A percentile compares a stretch with the other conserved stretches of the same genome.
These are phyloP conservation scores for Cnidoscolus chayamansa DNA, from an alignment of 441 rosid genomes.

Conservation along the genomic window DNA sequence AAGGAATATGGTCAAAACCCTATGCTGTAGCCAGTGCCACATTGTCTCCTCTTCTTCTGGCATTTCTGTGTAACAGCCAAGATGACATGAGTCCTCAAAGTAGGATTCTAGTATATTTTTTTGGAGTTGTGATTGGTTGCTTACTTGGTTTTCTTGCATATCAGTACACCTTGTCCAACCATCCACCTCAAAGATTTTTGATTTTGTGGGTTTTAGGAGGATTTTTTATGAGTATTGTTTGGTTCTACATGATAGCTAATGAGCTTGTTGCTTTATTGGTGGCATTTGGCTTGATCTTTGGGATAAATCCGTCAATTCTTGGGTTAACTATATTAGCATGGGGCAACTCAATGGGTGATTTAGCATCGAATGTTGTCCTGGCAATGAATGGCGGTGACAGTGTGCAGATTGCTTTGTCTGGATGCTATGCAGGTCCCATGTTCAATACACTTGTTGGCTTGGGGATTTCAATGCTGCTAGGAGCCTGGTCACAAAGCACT, in stretches of 20 bases:
- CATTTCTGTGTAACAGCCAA: constrained; percentile 58
- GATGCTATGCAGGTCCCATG: constrained; percentile 97
- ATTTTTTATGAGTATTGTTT: constrained; percentile 81
- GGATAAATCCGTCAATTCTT: constrained; percentile 78
- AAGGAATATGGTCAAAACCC: constrained; percentile 71
- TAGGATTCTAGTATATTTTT: constrained; percentile 34
- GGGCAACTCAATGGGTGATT: constrained; percentile 95
- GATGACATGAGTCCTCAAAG: constrained; percentile 36
- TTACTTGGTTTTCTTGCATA: constrained; percentile 49
- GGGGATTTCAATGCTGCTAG: constrained; percentile 70
- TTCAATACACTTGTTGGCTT: constrained; percentile 81
- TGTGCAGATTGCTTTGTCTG: constrained; percentile 74
- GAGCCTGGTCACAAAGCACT: constrained; percentile 68
- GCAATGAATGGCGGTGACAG: constrained; percentile 77
- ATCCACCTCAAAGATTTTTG: constrained; percentile 63
- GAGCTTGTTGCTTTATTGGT: constrained; percentile 80
- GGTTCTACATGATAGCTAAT: constrained; percentile 89
- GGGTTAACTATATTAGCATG: constrained; percentile 86
- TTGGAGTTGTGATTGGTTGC: constrained; percentile 48
- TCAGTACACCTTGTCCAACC: constrained; percentile 43
- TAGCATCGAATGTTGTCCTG: constrained; percentile 71
- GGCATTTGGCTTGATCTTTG: constrained; percentile 61
- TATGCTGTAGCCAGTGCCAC: constrained; percentile 70
- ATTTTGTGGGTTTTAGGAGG: constrained; percentile 78
- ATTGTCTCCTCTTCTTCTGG: constrained; percentile 62